Conservation (phyloP, 805 yeast genomes). For the Lipomyces sp. region DNA sequence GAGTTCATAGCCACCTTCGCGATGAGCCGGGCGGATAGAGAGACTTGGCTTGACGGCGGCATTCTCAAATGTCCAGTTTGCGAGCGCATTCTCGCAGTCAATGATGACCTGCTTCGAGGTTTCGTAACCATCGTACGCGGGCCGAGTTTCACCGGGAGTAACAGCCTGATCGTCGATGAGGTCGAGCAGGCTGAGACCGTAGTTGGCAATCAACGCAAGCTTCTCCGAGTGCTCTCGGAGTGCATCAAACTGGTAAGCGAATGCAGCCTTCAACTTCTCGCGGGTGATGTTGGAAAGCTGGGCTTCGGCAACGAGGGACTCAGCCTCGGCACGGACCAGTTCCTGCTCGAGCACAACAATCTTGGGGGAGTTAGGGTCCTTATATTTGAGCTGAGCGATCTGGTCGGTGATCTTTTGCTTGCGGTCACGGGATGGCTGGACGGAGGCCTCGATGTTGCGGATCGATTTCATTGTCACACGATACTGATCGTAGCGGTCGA, state of each 20-base stretch:
- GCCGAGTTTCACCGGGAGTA: conserved; percentile 99
- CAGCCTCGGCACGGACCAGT: conserved; percentile 98
- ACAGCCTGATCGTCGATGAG: conserved; percentile 95
- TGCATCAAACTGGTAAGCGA: conserved; percentile 95
- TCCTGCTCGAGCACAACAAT: conserved; percentile 96
- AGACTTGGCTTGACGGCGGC: conserved; percentile 94
- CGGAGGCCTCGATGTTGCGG: conserved; percentile 96
- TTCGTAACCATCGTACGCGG: conserved; percentile 97
- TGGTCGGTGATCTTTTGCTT: conserved; percentile 97
- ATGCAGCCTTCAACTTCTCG: conserved; percentile 96
- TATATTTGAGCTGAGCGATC: conserved; percentile 96
- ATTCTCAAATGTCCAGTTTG: conserved; percentile 94
- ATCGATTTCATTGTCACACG: conserved; percentile 92
- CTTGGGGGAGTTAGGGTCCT: conserved; percentile 97
- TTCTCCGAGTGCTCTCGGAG: conserved; percentile 94
- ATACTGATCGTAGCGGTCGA: conserved; percentile 98
- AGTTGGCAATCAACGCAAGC: conserved; percentile 95
- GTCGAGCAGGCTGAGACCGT: conserved; percentile 96
- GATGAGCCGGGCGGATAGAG: conserved; percentile 26
- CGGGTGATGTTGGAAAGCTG: conserved; percentile 97
- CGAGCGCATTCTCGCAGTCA: conserved; percentile 94
- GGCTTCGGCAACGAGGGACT: conserved; percentile 98
- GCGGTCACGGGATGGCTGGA: conserved; percentile 97
- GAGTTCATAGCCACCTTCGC: conserved; percentile 21
- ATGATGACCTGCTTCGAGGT: conserved; percentile 97